Conservation (phyloP, 306 rosid genomes). For the Citrullus colocynthis region DNA sequence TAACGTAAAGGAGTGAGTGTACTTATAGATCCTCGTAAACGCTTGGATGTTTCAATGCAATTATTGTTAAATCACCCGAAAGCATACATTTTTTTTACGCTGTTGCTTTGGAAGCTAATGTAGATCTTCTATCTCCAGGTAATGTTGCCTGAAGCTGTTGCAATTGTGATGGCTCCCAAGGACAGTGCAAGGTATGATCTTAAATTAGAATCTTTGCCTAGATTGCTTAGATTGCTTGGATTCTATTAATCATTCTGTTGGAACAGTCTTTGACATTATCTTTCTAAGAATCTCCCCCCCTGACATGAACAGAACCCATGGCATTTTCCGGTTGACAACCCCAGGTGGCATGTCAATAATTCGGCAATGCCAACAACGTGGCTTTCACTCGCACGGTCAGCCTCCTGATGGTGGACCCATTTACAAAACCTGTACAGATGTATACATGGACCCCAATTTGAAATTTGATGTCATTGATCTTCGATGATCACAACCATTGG, state of each 20-base stretch:
- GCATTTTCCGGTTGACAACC: slow-evolving; percentile 79
- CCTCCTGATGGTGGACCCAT: slow-evolving; percentile 95
- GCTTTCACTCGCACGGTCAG: slow-evolving; percentile 70
- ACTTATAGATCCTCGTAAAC: background rate
- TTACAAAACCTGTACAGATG: slow-evolving; percentile 77
- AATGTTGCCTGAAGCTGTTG: slow-evolving; percentile 96
- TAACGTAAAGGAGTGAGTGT: background rate
- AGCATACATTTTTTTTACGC: background rate
- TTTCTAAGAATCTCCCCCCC: slow-evolving; percentile 5
- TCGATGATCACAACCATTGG: slow-evolving; percentile 30
- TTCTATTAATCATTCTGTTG: background rate
- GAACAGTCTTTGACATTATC: background rate
- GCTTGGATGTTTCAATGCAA: background rate
- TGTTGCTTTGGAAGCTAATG: slow-evolving; percentile 6
- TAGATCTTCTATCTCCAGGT: slow-evolving; percentile 33
- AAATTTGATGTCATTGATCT: slow-evolving; percentile 91
- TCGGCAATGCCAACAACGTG: slow-evolving; percentile 80
- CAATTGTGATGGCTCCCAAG: slow-evolving; percentile 93
- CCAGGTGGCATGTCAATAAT: slow-evolving; percentile 94
- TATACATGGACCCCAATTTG: slow-evolving; percentile 72
- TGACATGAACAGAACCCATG: slow-evolving; percentile 57
- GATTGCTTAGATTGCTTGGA: background rate
- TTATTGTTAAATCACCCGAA: background rate
- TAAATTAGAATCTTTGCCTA: background rate
- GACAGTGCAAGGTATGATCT: slow-evolving; percentile 57